Base-by-base conservation (phyloP, 2,329 filamentous ascomycete species). In the Rhexocercosporidium sp. region DNA sequence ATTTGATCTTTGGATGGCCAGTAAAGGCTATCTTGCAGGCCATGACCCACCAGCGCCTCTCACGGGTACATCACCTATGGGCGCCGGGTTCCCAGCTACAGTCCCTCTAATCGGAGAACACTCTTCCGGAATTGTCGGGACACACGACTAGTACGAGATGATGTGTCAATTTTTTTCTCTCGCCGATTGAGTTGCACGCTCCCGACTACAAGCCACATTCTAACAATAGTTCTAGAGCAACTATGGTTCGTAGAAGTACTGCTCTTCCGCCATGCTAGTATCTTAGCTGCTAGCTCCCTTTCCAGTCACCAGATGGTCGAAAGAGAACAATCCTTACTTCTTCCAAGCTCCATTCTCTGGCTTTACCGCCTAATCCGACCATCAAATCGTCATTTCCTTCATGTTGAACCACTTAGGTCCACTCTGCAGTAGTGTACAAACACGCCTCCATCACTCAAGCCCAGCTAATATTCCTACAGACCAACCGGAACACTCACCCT, bases 341-440 rank as follows among this genome's bases (percentile, higher is more conserved):
- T 56, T 56, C 25, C 31, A 29, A 12, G 31, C 25, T 12, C 22
- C 51, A 16, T 56, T 56, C 25, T 56, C 51, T 56, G 25, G 51
- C 31, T 25, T 56, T 8, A 75, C 75, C 39, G 66, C 60, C 4
- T 72, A 69, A 46, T 75, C 74, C 18, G 76, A 68, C 11, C 76
- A 73, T 62, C 70, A 70, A 5, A 78, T 78, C 61, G 65, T 75
- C 41, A 73, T 72, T 62, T 69, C 73, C 12, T 74, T 77, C 65
- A 75, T 78, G 65, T 69, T 67, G 12, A 78, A 78, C 63, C 70
- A 76, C 44, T 47, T 69, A 67, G 12, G 78, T 78, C 63, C 70
- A 76, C 44, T 47, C 44, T 47, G 44, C 44, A 20, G 18, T 9
- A 47, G 44, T 20, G 7, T 44, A 47, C 18, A n/a, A 20, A 5